Evolutionary conservation across 495 filamentous ascomycete species (phyloP).

Genomic region (Penicillium longicatenatum): DNA sequence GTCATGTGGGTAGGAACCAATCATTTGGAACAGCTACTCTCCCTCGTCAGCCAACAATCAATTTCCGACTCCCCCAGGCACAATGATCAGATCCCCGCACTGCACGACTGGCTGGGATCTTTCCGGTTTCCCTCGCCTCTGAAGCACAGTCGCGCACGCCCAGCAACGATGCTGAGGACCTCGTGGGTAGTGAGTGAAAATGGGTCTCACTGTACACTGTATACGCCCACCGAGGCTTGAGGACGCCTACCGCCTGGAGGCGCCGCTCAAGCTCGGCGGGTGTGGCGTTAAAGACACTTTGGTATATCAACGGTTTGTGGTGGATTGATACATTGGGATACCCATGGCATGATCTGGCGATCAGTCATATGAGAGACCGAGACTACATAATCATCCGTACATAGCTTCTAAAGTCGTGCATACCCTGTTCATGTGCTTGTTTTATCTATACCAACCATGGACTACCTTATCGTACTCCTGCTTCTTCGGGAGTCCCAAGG

Average conservation of each 20-base stretch:
- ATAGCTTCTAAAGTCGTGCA: too few species aligned
- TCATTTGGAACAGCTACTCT: constrained; percentile 58
- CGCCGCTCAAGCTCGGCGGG: constrained; percentile 54
- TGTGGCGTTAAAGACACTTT: constrained; percentile 52
- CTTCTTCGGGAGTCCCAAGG: too few species aligned
- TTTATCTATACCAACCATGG: too few species aligned
- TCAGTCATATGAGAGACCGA: too few species aligned
- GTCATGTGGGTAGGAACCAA: constrained; percentile 62
- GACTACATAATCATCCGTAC: too few species aligned
- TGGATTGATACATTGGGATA: constrained; percentile 70
- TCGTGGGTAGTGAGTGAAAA: constrained; percentile 70
- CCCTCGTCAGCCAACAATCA: constrained; percentile 57
- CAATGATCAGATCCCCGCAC: constrained; percentile 63
- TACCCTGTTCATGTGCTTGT: too few species aligned
- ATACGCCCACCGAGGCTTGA: constrained; percentile 65
- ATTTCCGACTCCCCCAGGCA: constrained; percentile 69
- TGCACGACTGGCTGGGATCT: constrained; percentile 56
- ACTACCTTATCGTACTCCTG: too few species aligned
- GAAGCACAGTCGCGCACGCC: constrained; percentile 64
- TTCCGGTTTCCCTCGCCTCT: constrained; percentile 62
- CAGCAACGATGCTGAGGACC: constrained; percentile 60
- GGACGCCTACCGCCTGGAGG: constrained; percentile 51
- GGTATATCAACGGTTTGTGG: constrained; percentile 63
- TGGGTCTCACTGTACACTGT: constrained; percentile 66
- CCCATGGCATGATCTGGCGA: constrained; percentile 61